A percentile compares a stretch with the other conserved stretches of the same genome.
Conservation (phyloP, 306 rosid species). For the Cucurbita pepo region DNA sequence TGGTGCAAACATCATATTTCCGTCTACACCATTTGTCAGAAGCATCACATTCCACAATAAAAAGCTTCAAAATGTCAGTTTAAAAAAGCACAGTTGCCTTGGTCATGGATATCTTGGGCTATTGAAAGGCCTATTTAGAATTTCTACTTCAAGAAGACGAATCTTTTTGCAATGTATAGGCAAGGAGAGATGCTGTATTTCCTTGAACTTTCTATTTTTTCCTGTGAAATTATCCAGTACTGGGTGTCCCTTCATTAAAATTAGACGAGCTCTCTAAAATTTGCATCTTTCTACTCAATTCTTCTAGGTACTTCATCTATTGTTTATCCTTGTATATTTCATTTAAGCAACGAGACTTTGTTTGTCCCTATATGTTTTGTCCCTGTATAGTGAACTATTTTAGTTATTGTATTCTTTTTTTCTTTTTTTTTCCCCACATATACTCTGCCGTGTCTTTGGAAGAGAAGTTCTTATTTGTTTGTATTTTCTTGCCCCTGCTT, state of each 20-base stretch:
- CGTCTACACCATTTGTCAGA: background rate
- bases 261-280: background rate
- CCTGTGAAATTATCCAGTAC: background rate
- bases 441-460: background rate
- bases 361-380: background rate
- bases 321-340: background rate
- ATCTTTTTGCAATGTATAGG: too few species aligned
- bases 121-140: background rate
- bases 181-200: background rate
- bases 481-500: background rate
- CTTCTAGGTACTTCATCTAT: background rate
- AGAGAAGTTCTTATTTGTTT: background rate
- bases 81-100: background rate
- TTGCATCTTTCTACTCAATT: background rate
- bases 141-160: background rate
- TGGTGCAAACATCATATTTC: background rate
- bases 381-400: background rate
- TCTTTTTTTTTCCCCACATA: background rate
- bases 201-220: background rate
- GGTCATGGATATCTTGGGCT: background rate
- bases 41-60: background rate
- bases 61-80: background rate
- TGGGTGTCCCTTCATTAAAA: background rate
- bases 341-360: background rate
- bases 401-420: background rate